These are phyloP conservation scores for Phytophthora tubulina DNA, from an alignment of 352 stramenopile genomes.

Conservation along the genomic window DNA sequence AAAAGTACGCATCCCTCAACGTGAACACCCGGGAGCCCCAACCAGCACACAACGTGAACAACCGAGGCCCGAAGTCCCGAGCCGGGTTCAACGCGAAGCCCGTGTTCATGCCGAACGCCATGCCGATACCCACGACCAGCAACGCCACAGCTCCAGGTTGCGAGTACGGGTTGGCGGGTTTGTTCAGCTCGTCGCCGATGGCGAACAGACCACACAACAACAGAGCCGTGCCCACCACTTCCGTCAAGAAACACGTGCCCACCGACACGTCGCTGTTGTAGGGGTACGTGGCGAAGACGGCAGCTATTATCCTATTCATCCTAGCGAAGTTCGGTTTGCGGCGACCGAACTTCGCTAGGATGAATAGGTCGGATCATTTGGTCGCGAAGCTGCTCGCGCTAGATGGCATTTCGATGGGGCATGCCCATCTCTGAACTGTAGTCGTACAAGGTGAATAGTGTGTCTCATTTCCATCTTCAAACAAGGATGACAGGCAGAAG, in stretches of 20 bases:
- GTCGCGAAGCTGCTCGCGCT: no score
- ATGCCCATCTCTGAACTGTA: no score
- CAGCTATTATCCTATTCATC: slow-evolving; percentile 48
- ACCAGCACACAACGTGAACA: slow-evolving; percentile 48
- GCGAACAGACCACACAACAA: slow-evolving; percentile 59
- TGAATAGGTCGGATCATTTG: no score
- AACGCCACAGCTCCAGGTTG: slow-evolving; percentile 53
- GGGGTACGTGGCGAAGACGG: slow-evolving; percentile 61
- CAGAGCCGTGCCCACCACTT: slow-evolving; percentile 60
- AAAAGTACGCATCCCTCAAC: slow-evolving; percentile 57
- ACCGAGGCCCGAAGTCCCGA: slow-evolving; percentile 52
- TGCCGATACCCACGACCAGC: slow-evolving; percentile 62
- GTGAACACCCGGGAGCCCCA: slow-evolving; percentile 52
- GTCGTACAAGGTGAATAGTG: no score
- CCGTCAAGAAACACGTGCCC: slow-evolving; percentile 57
- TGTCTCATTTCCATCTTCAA: no score
- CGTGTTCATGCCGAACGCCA: slow-evolving; percentile 74
- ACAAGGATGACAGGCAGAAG: no score
- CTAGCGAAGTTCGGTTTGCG: slow-evolving; percentile 52
- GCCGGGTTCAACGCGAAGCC: slow-evolving; percentile 73
- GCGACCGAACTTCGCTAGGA: no score
- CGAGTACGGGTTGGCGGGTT: slow-evolving; percentile 48
- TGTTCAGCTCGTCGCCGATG: slow-evolving; percentile 59
- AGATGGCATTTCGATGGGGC: no score
- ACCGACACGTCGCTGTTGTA: slow-evolving; percentile 44